These are phyloP conservation scores for Casuarina glauca DNA, from an alignment of 306 rosid genomes.

Conservation along the genomic window DNA sequence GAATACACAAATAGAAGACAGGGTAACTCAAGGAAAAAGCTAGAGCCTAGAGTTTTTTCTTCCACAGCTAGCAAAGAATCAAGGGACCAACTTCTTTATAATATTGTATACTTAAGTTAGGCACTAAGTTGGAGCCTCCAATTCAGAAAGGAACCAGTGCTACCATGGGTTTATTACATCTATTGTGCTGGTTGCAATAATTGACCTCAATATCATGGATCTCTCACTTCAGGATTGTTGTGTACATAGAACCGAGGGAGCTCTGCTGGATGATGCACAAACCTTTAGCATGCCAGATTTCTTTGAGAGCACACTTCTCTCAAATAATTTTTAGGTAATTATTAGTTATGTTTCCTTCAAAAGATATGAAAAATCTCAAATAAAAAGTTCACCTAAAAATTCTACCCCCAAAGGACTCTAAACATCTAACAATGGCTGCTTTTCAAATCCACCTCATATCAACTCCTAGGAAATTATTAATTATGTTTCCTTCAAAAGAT, in stretches of 20 bases:
- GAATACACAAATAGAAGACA: background rate
- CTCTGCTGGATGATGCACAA: background rate
- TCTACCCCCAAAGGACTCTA: background rate
- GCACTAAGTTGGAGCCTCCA: background rate
- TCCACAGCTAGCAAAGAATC: background rate
- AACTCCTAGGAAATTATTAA: too few relatives aligned
- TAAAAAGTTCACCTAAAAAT: background rate
- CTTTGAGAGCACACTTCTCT: background rate
- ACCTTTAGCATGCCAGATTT: background rate
- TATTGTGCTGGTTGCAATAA: background rate
- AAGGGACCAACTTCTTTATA: background rate
- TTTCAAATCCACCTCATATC: background rate
- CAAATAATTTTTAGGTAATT: background rate
- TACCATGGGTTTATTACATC: background rate
- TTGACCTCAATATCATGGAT: background rate
- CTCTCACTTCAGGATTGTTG: background rate
- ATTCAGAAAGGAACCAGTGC: background rate
- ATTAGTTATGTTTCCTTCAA: background rate
- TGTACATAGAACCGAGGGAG: background rate
- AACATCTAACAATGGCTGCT: background rate
- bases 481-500: too few relatives aligned
- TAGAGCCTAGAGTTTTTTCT: background rate
- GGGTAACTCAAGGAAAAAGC: background rate
- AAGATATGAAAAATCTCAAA: background rate
- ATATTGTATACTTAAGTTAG: background rate